These are phyloP conservation scores for Leccinum variabile DNA, from an alignment of 1,284 basidiomycete genomes.

Conservation along the genomic window DNA sequence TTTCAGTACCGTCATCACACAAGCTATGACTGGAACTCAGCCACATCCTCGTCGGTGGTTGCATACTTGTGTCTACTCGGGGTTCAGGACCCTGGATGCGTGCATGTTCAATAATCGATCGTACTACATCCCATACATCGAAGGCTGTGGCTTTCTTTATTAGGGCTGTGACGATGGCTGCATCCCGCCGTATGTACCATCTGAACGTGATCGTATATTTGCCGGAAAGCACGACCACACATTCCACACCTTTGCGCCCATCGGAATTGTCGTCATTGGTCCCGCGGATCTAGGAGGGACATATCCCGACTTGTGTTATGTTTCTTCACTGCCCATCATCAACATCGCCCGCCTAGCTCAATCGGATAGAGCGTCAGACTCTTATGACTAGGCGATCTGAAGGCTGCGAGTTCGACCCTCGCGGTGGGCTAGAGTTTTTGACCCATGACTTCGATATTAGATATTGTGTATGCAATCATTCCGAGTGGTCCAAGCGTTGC, in stretches of 20 bases:
- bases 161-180: constrained; percentile 20
- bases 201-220: constrained; percentile 13
- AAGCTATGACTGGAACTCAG: background rate
- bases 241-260: constrained; percentile 33
- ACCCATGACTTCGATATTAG: no score
- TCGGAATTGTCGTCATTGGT: constrained; percentile 10
- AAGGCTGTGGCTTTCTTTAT: constrained; percentile 18
- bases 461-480: no score
- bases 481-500: no score
- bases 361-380: constrained; percentile 88
- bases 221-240: constrained; percentile 7
- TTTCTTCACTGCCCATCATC: background rate
- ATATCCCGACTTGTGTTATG: background rate
- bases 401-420: constrained; percentile 92
- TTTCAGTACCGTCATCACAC: background rate
- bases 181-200: constrained; percentile 18
- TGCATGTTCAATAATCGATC: constrained; percentile 27
- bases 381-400: constrained; percentile 59
- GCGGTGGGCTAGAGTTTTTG: constrained; percentile 67
- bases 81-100: constrained; percentile 23
- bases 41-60: background rate
- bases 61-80: constrained; percentile 2
- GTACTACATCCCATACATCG: background rate
- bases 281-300: background rate
- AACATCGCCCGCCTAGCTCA: constrained; percentile 73